A percentile compares a stretch with the other conserved stretches of the same genome.
phyloP scores from a whole-genome alignment of 331 rosid species.

The Rosa hybrid region DNA sequence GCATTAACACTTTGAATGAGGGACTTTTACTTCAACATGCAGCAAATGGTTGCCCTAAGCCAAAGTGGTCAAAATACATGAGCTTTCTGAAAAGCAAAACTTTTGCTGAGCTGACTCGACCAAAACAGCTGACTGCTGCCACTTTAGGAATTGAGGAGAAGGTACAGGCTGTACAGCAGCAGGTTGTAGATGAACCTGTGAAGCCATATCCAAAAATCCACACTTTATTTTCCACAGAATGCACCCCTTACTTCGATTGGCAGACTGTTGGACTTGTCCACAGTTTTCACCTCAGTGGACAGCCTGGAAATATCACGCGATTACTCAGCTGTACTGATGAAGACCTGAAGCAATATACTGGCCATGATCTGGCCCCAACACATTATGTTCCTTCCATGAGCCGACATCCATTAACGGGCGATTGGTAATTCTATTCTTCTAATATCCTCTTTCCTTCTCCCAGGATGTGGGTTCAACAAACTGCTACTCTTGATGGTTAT shows the following conservation, averaged over 20 bases:
- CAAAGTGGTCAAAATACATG: conserved; percentile 77
- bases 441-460: background rate
- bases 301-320: conserved; percentile 94
- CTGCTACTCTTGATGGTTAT: background rate
- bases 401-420: conserved; percentile 91
- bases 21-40: conserved; percentile 83
- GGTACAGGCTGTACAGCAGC: conserved; percentile 32
- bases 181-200: conserved; percentile 34
- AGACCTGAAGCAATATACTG: conserved; percentile 68
- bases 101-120: conserved; percentile 72
- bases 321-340: conserved; percentile 90
- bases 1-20: conserved; percentile 79
- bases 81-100: conserved; percentile 84
- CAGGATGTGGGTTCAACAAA: background rate
- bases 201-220: conserved; percentile 75
- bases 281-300: conserved; percentile 83
- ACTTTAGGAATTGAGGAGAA: conserved; percentile 56
- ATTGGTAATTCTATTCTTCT: conserved; percentile 64
- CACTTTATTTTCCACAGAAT: conserved; percentile 89
- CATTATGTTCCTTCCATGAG: conserved; percentile 97
- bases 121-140: conserved; percentile 65
- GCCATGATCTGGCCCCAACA: conserved; percentile 88
- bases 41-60: conserved; percentile 83
- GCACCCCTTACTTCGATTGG: conserved; percentile 89
- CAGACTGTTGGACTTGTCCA: conserved; percentile 95